Percentiles rank a stretch among this genome's conserved stretches.
phyloP scores from a whole-genome alignment of 2,329 filamentous ascomycete species.

The Exophiala dermatitidis region DNA sequence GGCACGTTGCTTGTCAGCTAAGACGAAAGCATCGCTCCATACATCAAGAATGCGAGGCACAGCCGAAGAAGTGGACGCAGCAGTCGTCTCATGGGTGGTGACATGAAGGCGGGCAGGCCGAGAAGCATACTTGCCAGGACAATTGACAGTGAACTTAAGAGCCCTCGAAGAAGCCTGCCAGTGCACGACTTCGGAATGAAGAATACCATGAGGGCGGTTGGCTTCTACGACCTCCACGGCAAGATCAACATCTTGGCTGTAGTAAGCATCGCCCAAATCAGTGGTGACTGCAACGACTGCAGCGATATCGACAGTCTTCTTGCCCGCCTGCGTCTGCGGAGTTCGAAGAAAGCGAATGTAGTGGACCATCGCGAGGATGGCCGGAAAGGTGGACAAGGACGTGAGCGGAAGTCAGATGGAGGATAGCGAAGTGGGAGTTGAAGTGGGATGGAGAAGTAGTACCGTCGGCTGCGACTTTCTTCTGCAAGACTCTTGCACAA shows the following conservation, averaged over 20 bases:
- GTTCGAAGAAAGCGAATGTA: constrained; percentile 64
- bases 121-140: constrained; percentile 20
- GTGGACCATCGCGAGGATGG: constrained; percentile 41
- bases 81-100: constrained; percentile 15
- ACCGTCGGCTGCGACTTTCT: constrained; percentile 1
- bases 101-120: constrained; percentile 24
- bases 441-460: constrained; percentile 2
- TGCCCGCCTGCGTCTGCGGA: constrained; percentile 43
- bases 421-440: background rate
- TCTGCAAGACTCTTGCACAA: background rate
- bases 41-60: constrained; percentile 49
- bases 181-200: constrained; percentile 37
- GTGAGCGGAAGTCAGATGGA: background rate
- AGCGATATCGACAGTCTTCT: constrained; percentile 40
- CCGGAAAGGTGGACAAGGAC: background rate
- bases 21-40: constrained; percentile 46
- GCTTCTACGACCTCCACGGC: constrained; percentile 19
- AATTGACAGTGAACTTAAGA: constrained; percentile 38
- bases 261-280: constrained; percentile 60
- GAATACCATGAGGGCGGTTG: constrained; percentile 30
- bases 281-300: constrained; percentile 59
- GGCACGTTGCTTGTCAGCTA: constrained; percentile 37
- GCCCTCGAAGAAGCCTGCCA: constrained; percentile 42
- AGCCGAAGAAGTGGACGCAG: constrained; percentile 6
- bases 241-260: constrained; percentile 43